Evolutionary conservation across 2,329 filamentous ascomycete species (phyloP), one percentile per base, ranked within the genome.

Genomic region (Talaromyces sp.): DNA sequence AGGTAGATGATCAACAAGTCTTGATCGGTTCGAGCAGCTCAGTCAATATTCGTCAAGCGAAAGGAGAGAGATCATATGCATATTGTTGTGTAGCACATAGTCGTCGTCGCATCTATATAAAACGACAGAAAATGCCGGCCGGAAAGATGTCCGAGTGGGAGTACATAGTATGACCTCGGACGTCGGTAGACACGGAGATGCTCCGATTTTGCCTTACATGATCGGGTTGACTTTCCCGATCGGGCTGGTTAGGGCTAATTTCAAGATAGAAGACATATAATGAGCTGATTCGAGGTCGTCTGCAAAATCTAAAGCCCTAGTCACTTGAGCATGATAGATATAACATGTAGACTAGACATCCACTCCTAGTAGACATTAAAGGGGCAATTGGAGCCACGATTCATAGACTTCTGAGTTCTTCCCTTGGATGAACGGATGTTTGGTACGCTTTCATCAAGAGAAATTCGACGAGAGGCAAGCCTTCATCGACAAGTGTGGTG

Each of bases 131-230:
- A 50, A 55, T 54, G 52, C 14, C 39, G 25, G 7, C 25, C 62
- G 62, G 62, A 60, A 54, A 60, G 57, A 56, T 57, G 57, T 60
- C 62, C 62, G 62, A 21, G 37, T 11, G 35, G 31, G 37, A 23
- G 44, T n/a, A n/a, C n/a, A n/a, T n/a, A n/a, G n/a, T 18, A 48
- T 28, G 56, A 48, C 62, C 62, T 63, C 62, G 62, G 61, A 48
- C 62, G 57, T 63, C 62, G 62, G 61, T 16, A 46, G 40, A n/a
- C 21, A 9, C 62, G 62, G 62, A 63, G 58, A 48, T 63, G 52
- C 50, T 52, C 62, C 62, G 62, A 63, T 28, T 57, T 25, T 31
- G 54, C 14, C 14, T 57, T 42, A 57, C 35, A 37, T 57, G 42
- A 54, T 54, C 31, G 28, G 31, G 1, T 16, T 16, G n/a, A 8